Conservation (phyloP, 495 filamentous ascomycete genomes). For the Parachaetomium inaequale region DNA sequence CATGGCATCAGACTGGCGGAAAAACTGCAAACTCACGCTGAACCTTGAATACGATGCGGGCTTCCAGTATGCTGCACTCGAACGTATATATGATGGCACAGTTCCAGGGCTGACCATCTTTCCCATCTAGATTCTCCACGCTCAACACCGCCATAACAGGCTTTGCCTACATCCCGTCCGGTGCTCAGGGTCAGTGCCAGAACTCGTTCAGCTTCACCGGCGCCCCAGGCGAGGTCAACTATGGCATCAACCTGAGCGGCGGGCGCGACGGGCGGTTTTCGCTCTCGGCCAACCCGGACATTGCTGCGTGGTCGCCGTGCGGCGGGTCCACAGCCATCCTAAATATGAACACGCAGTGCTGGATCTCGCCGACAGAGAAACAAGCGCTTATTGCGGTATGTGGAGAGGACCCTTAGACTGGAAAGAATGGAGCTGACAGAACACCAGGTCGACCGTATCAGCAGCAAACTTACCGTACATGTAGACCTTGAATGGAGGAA, state of each 20-base stretch:
- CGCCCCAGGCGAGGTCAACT: slow-evolving; percentile 1
- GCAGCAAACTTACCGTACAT: not conserved
- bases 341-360: slow-evolving; percentile 26
- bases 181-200: slow-evolving; percentile 15
- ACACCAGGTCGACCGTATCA: not conserved
- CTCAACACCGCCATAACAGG: slow-evolving; percentile 16
- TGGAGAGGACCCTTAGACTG: not conserved
- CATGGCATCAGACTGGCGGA: slow-evolving; percentile 13
- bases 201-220: slow-evolving; percentile 22
- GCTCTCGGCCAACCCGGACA: slow-evolving; percentile 13
- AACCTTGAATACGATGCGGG: slow-evolving; percentile 18
- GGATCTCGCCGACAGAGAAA: slow-evolving; percentile 20
- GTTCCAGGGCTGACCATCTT: not conserved
- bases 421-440: not conserved
- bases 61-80: slow-evolving; percentile 2
- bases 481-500: not conserved
- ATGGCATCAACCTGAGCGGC: slow-evolving; percentile 3
- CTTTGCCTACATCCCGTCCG: slow-evolving; percentile 20
- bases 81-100: not conserved
- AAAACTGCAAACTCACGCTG: slow-evolving; percentile 20
- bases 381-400: slow-evolving; percentile 23
- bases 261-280: slow-evolving; percentile 12
- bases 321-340: slow-evolving; percentile 22
- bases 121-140: slow-evolving; percentile 5
- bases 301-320: slow-evolving; percentile 16